Conservation (phyloP, 2,329 filamentous ascomycete species). For the Paramyrothecium sp. region DNA sequence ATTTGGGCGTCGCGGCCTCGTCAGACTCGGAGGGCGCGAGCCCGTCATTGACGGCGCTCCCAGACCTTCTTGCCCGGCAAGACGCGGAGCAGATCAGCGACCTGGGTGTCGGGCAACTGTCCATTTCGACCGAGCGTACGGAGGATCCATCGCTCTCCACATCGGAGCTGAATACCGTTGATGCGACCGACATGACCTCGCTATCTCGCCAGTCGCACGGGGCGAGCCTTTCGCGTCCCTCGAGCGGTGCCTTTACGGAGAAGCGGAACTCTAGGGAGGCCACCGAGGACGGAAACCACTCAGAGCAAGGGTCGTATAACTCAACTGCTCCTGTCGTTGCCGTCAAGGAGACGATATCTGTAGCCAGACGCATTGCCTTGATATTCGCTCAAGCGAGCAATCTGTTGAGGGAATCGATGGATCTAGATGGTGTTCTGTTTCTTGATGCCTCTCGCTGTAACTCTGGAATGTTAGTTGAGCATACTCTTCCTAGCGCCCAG, state of each 20-base stretch:
- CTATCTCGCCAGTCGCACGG: neutral
- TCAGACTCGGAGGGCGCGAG: neutral
- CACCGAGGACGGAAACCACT: neutral
- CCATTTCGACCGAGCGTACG: neutral
- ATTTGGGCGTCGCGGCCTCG: neutral
- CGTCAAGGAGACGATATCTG: neutral
- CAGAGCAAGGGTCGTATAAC: neutral
- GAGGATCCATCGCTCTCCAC: neutral
- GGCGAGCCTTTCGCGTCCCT: neutral
- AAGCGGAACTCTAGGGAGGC: neutral
- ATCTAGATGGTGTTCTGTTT: constrained; percentile 3
- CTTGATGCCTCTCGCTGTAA: neutral
- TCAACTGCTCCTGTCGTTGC: neutral
- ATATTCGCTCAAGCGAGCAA: neutral
- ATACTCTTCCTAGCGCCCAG: neutral
- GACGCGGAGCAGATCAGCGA: neutral
- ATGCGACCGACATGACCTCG: neutral
- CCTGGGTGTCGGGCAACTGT: neutral
- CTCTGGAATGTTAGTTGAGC: neutral
- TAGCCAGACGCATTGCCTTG: neutral
- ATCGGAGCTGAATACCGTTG: neutral
- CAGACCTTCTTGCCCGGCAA: neutral
- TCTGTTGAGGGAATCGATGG: constrained; percentile 1
- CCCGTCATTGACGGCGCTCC: neutral
- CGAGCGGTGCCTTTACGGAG: neutral